Evolutionary conservation across 2,329 filamentous ascomycete species (phyloP), one percentile per base, ranked within the genome.

Genomic region (Pleurostoma richardsiae): DNA sequence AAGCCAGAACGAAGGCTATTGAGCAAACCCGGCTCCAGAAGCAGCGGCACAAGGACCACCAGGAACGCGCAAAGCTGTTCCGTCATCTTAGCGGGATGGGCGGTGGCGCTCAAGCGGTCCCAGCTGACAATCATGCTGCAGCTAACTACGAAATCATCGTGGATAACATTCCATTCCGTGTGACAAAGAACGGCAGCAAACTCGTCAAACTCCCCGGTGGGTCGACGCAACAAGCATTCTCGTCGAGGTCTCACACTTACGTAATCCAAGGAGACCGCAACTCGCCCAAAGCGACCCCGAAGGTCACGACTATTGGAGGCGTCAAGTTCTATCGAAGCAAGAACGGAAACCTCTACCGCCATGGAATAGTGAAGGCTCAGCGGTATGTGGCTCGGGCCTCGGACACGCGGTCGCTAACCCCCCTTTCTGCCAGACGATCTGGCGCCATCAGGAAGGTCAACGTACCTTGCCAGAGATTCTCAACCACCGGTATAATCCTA

Each of bases 281-380:
- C 58, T 72, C 77, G 36, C 75, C 80, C 45, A 81, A 78, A 45
- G 73, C 77, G 42, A 95, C 90, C 3, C 90, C 90, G 0, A 94
- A 90, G 66, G 79, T 76, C 52, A 77, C 85, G 39, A 70, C 73
- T 5, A 72, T 95, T 50, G 88, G 86, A 44, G 88, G 89, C 39
- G 87, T 95, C 57, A 83, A 80, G 53, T 96, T 95, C 62, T 78
- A 89, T 58, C 81, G 90, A 54, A 95, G 88, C 66, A 95, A 92
- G 64, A 86, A 85, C 56, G 90, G 90, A 51, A 96, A 95, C 56
- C 78, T 96, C 29, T 86, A 91, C 59, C 85, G 89, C 46, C 79
- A 86, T 58, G 83, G 86, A 52, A 76, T 90, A 47, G 79, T 92
- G 49, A 83, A 85, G 62, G 83, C 83, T 52, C 86, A 88, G 65